These are phyloP conservation scores for Fallopia convolvulus DNA, from an alignment of 148 eudicot species.

Conservation along the genomic window DNA sequence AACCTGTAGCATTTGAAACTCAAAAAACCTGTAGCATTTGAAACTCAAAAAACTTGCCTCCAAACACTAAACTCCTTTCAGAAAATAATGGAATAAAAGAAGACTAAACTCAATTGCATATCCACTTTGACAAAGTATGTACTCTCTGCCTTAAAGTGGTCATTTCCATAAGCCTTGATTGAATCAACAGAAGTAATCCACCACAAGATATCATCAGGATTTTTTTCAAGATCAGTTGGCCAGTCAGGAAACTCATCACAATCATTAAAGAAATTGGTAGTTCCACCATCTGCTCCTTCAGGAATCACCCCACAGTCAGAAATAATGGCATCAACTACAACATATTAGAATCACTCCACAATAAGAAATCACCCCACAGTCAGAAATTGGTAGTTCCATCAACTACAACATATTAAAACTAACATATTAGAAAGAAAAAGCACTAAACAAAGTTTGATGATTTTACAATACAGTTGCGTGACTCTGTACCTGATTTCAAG, in stretches of 20 bases:
- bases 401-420: too few relatives aligned
- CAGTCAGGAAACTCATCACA: slow-evolving; percentile 80
- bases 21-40: too few relatives aligned
- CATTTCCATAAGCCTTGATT: slow-evolving; percentile 67
- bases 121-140: not conserved
- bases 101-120: not conserved
- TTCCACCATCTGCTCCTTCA: slow-evolving; percentile 70
- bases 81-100: not conserved
- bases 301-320: slow-evolving; percentile 77
- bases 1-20: too few relatives aligned
- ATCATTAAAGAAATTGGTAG: slow-evolving; percentile 60
- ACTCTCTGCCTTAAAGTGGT: slow-evolving; percentile 54
- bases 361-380: too few relatives aligned
- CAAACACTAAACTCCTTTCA: too few relatives aligned
- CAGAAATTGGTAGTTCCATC: too few relatives aligned
- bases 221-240: slow-evolving; percentile 71
- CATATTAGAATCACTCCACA: too few relatives aligned
- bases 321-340: slow-evolving; percentile 50
- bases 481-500: too few relatives aligned
- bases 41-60: too few relatives aligned
- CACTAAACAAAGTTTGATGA: too few relatives aligned
- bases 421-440: too few relatives aligned
- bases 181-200: slow-evolving; percentile 74
- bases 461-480: too few relatives aligned
- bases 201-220: slow-evolving; percentile 61